Base-by-base conservation (phyloP, 306 rosid genomes). In the Glycine latifolia region DNA sequence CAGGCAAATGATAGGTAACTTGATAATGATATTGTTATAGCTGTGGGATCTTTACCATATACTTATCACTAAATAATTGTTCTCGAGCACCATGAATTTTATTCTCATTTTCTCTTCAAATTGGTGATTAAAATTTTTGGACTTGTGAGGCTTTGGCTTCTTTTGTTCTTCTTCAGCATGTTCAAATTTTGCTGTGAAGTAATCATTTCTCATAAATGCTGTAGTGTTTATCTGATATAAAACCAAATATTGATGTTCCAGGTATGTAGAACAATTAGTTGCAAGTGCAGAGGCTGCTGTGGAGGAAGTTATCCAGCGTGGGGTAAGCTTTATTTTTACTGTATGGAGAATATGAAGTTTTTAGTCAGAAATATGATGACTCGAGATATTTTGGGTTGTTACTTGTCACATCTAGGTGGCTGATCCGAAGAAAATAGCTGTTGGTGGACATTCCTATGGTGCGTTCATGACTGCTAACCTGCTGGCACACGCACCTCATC, bases 401-500 rank as follows among this genome's bases (percentile, higher is more conserved):
- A 80, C 55, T 79, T 76, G 76, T 76, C 62, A 83, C 62, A 12
- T 85, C 58, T 67, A 95, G 99, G 97, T 95, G 60, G 99, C 97
- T 76, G 89, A 95, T 92, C 98, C 96, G 20, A 85, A 87, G 86
- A 95, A 88, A 89, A 92, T 95, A 82, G 98, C 98, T 81, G 86
- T 95, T 78, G 99, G 99, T 66, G 99, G 99, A 87, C 98, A 95
- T 86, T 95, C 99, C 82, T 95, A 95, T 78, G 99, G 99, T 67
- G 99, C 99, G 4, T 95, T 95, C 88, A 95, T 95, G 99, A 91
- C 98, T 79, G 99, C 99, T 79, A 95, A 95, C 86, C 99, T 95
- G 70, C 87, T 95, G 75, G 99, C 98, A 43, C 99, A 93, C 67
- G 99, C 99, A 58, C 94, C 99, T 74, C 99, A 95, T 88, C 96